These are phyloP conservation scores for Oryza rufipogon DNA, from an alignment of 176 grass and related monocot species.

Conservation along the genomic window DNA sequence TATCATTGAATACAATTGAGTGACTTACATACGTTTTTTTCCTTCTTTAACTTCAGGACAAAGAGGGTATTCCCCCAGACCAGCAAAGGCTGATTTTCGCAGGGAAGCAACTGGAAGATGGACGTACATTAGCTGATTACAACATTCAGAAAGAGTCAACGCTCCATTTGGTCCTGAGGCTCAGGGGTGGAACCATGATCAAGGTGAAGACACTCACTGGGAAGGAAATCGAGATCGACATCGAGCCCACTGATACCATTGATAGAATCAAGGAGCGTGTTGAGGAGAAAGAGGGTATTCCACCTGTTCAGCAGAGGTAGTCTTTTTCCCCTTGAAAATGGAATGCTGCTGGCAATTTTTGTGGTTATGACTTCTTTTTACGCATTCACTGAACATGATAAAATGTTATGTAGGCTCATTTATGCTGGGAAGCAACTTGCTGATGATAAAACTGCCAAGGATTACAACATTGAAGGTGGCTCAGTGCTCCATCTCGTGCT, in stretches of 20 bases:
- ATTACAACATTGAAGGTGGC: slow-evolving; percentile 95
- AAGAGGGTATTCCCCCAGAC: slow-evolving; percentile 82
- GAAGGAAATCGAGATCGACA: slow-evolving; percentile 84
- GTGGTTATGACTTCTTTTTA: neutral
- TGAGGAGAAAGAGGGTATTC: slow-evolving; percentile 92
- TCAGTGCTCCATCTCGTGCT: slow-evolving; percentile 95
- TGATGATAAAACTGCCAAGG: slow-evolving; percentile 92
- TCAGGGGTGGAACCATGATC: slow-evolving; percentile 84
- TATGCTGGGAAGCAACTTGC: slow-evolving; percentile 97
- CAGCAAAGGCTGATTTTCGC: slow-evolving; percentile 84
- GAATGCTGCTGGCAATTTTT: neutral
- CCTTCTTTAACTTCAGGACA: slow-evolving; percentile 47
- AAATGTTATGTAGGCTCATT: slow-evolving; percentile 57
- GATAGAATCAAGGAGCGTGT: slow-evolving; percentile 87
- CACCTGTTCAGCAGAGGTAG: slow-evolving; percentile 83
- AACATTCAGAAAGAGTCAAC: slow-evolving; percentile 95
- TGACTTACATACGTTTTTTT: neutral
- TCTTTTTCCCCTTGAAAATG: neutral
- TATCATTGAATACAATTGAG: neutral
- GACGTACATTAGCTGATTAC: slow-evolving; percentile 77
- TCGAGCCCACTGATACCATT: slow-evolving; percentile 71
- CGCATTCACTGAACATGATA: neutral
- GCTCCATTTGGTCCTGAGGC: slow-evolving; percentile 74
- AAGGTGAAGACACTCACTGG: slow-evolving; percentile 91
- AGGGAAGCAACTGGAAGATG: slow-evolving; percentile 88